phyloP scores from a whole-genome alignment of 1,139 yeast genomes.

The Candida pseudoviswanathii region DNA sequence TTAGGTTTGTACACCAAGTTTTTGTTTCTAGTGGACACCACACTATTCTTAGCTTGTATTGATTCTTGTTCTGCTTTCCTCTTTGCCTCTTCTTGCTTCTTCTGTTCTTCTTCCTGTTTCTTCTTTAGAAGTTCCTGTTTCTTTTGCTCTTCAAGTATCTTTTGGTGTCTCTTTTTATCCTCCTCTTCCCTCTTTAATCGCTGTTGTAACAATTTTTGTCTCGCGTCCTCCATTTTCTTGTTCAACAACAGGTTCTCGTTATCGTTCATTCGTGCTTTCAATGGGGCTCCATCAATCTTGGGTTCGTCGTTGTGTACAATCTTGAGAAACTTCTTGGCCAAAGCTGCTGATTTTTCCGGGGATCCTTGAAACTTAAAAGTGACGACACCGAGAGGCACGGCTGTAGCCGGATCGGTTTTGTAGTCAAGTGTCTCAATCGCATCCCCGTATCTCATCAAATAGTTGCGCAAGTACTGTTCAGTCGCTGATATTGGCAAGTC shows the following conservation, averaged over 20 bases:
- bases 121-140: conserved; percentile 18
- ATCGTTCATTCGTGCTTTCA: conserved; percentile 43
- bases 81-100: conserved; percentile 14
- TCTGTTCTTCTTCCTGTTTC: conserved; percentile 19
- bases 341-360: conserved; percentile 52
- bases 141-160: conserved; percentile 15
- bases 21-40: conserved; percentile 5
- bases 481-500: conserved; percentile 55
- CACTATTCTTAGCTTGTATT: conserved; percentile 7
- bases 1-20: conserved; percentile 25
- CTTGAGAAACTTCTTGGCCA: conserved; percentile 37
- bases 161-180: conserved; percentile 24
- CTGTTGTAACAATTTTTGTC: conserved; percentile 36
- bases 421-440: conserved; percentile 54
- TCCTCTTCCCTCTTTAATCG: conserved; percentile 25
- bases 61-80: conserved; percentile 12
- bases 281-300: conserved; percentile 43
- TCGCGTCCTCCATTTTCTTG: conserved; percentile 33
- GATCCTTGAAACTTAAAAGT: conserved; percentile 65
- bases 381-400: conserved; percentile 79
- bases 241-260: conserved; percentile 32
- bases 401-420: conserved; percentile 72
- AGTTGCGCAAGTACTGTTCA: conserved; percentile 53
- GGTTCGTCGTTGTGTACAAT: conserved; percentile 30
- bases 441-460: conserved; percentile 61